Conservation (phyloP, 1,284 basidiomycete species). For the Rhodotorula sp. region DNA sequence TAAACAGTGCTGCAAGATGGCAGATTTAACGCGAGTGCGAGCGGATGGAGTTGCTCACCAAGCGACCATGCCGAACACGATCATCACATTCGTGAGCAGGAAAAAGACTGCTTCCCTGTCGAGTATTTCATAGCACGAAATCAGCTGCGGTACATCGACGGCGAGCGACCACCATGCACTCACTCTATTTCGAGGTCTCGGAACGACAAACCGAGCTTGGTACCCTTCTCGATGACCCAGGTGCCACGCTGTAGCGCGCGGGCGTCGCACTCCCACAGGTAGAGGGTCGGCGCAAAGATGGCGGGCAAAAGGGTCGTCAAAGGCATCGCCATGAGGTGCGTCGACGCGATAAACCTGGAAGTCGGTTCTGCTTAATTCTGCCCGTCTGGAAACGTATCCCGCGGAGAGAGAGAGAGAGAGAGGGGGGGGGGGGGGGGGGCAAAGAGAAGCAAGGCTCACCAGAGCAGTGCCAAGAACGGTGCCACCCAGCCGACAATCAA, state of each 20-base stretch:
- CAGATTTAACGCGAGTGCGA: background rate
- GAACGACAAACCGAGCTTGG: conserved; percentile 41
- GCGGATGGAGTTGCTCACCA: conserved; percentile 24
- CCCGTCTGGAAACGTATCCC: background rate
- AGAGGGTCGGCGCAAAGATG: conserved; percentile 43
- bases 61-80: conserved; percentile 43
- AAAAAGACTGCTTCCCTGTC: conserved; percentile 47
- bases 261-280: conserved; percentile 45
- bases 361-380: background rate
- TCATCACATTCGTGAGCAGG: conserved; percentile 45
- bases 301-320: conserved; percentile 24
- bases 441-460: conserved; percentile 19
- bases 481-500: conserved; percentile 45
- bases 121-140: background rate
- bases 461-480: conserved; percentile 43
- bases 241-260: conserved; percentile 44
- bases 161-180: conserved; percentile 5
- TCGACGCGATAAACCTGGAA: conserved; percentile 36
- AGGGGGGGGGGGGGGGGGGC: no score
- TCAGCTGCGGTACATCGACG: background rate
- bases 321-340: conserved; percentile 33
- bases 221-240: conserved; percentile 45
- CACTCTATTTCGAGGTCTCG: conserved; percentile 43
- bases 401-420: no score
- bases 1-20: background rate